These are phyloP conservation scores for Arachis stenosperma DNA, from an alignment of 306 rosid genomes.

Conservation along the genomic window DNA sequence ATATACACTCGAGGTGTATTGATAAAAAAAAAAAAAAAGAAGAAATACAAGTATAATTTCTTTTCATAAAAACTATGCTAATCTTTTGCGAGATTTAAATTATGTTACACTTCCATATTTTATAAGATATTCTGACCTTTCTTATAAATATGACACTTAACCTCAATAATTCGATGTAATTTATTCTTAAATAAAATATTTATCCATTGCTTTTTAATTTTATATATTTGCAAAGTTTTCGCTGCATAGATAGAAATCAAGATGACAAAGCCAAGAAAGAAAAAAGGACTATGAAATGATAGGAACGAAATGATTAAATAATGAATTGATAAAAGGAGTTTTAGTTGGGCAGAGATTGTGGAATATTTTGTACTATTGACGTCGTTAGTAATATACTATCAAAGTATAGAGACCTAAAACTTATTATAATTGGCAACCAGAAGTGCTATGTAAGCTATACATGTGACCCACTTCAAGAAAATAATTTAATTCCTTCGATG, in stretches of 20 bases:
- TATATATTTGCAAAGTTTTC: neutral
- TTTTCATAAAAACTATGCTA: no score
- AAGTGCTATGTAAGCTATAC: neutral
- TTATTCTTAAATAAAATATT: no score
- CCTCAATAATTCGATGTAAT: no score
- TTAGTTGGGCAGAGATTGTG: neutral
- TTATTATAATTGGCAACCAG: neutral
- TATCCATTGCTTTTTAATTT: neutral
- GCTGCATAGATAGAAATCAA: neutral
- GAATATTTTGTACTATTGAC: neutral
- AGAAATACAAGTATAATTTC: no score
- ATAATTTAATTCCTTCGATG: slow-evolving; percentile 5
- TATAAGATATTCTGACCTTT: no score
- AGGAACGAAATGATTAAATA: neutral
- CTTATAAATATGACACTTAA: no score
- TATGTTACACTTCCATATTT: no score
- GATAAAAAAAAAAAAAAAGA: no score
- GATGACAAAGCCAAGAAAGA: no score
- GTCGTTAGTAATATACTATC: neutral
- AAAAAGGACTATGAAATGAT: no score
- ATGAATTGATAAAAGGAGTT: neutral
- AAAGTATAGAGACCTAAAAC: neutral
- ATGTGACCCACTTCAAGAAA: slow-evolving; percentile 23
- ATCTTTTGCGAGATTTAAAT: no score
- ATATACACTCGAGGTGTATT: no score